Evolutionary conservation across 176 grass and related monocot species (phyloP), one percentile per base, ranked within the genome.

Genomic region (Carex pumila): DNA sequence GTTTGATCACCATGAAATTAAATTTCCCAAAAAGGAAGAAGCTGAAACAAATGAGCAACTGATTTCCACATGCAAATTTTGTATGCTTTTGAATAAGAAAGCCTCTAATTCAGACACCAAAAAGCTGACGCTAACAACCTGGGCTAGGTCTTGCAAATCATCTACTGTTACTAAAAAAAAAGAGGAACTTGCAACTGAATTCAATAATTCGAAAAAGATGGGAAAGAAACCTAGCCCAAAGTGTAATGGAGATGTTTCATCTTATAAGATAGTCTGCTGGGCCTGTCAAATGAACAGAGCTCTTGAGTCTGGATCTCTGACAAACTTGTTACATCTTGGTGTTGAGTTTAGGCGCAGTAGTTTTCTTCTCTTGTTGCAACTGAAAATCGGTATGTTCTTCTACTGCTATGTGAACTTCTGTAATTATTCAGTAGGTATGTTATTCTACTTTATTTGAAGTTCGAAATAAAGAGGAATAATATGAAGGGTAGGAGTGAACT

Each of bases 321-420:
- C 81, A 52, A 91, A 88, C 78, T 90, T 91, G 88, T 62, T 91
- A 69, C 73, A 86, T 71, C 66, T 92, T 64, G 92, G 85, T 39
- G 85, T 87, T 56, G 85, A 92, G 45, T 87, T 39, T 84, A 41
- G 90, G 69, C 74, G 45, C 29, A 87, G 85, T 34, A 75, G 39
- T 71, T 69, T 90, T 72, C 29, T 85, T 89, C 50, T 95, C 62
- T 84, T 85, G 37, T 85, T 95, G 59, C 91, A 85, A n/a, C 81
- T 92, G 43, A 98, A 98, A 92, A 95, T 64, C 78, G 95, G 95
- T 98, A 95, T 13, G 19, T 61, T 12, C 7, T 69, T 84, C 60
- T 76, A 62, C 53, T 82, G 63, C 64, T 17, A 59, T 76, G 60
- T 80, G 49, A 21, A 58, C 82, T 71, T 64, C 18, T 84, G 11